Base-by-base conservation (phyloP, 345 rosid genomes). In the Moringa oleifera region DNA sequence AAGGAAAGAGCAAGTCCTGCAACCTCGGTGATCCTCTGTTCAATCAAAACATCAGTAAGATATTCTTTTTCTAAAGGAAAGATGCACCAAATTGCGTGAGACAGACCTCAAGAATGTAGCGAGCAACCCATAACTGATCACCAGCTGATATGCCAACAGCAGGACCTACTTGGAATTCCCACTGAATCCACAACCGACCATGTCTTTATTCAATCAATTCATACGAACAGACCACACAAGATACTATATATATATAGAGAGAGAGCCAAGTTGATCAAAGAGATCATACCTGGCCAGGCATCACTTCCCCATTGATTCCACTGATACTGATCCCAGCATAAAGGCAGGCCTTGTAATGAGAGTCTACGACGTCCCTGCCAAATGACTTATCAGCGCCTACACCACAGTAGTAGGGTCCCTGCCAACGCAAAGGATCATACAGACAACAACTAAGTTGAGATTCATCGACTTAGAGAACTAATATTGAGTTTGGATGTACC, bases 101-200 rank as follows among this genome's bases (percentile, higher is more conserved):
- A n/a, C 47, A 41, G 6, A 84, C 97, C 93, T 88, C 97, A 1
- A 91, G 86, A 23, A 91, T 83, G 78, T 78, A 91, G 25, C 96
- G 83, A 63, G 96, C 86, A 1, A 84, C 75, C 97, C 96, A 88
- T 11, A 88, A 12, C 59, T 91, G 79, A 70, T 88, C 97, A 4
- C 91, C 94, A 0, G 94, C 74, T 3, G 85, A 76, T 18, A 91
- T 91, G 4, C 97, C 97, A 18, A 83, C 81, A 15, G 74, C 37
- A 0, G 96, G 93, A 25, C 97, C 96, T 5, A 88, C 93, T 80
- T 91, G 97, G 49, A 81, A 91, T 41, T 91, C 97, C 93, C 96
- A 89, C 93, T 89, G 55, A 50, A 55, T n/a, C 20, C 19, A 28
- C 55, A 22, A 21, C 4, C 51, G 19, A 16, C 9, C 21, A 19